Evolutionary conservation across 2,329 filamentous ascomycete species (phyloP), one percentile per base, ranked within the genome.

Genomic region (Phaeophleospora eucalypticola): DNA sequence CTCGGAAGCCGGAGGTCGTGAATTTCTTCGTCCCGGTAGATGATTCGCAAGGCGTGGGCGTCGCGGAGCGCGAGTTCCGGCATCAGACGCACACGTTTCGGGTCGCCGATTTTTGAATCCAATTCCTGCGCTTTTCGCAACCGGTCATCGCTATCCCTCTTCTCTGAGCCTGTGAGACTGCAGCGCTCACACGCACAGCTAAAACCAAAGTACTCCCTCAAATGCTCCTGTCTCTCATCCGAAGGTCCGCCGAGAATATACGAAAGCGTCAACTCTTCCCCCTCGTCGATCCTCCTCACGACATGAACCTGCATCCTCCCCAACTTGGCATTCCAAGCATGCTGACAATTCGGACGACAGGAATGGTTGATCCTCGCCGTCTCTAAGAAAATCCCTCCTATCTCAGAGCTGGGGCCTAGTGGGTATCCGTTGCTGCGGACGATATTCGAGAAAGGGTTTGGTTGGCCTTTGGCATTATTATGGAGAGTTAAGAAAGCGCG

Each of bases 301-400:
- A 66, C 62, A 57, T 70, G 61, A 1, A 70, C 55, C 9, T 51
- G 47, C 51, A 55, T 54, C 4, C 43, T 21, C 1, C 46, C 36
- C 3, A 43, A 42, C 19, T 55, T 59, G 15, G 60, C 44, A 41
- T 69, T 70, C 64, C 63, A 71, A 35, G 51, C 45, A 34, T 66
- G 64, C 42, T 65, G 58, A 19, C 63, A 62, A 39, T 71, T 71
- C 20, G 63, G 60, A 37, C 62, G 54, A 44, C 67, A 71, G 27
- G 64, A 55, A 43, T 70, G 67, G 34, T 71, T 71, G 46, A 71
- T 62, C 27, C 63, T 58, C 29, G 57, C 64, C 39, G 64, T 65
- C 33, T 64, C 38, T 2, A 66, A 55, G 45, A 69, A 70, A 21
- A 70, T 56, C 2, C 55, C 67, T 4, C 57, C 62, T 46, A 60